Percentiles rank a stretch among this genome's conserved stretches.
These are phyloP conservation scores for Sporothrix pseudoabietina DNA, from an alignment of 2,329 filamentous ascomycete species.

Conservation along the genomic window DNA sequence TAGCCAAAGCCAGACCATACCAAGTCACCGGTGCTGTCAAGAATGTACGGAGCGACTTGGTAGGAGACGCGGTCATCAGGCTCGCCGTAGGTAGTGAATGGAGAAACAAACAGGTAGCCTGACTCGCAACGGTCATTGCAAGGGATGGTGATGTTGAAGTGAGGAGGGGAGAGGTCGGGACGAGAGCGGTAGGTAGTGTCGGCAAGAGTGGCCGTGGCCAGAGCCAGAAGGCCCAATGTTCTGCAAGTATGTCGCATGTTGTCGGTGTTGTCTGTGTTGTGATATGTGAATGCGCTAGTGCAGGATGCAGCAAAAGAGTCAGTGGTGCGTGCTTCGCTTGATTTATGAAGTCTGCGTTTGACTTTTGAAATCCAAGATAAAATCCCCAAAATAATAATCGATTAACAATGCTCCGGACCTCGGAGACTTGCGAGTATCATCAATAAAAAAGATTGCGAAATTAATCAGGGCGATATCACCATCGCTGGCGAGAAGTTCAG, in stretches of 20 bases:
- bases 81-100: conserved; percentile 35
- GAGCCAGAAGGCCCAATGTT: neutral
- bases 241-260: neutral
- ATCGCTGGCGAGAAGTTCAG: neutral
- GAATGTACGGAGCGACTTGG: conserved; percentile 59
- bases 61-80: conserved; percentile 40
- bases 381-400: neutral
- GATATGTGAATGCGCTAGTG: neutral
- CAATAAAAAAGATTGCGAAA: conserved; percentile 5
- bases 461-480: neutral
- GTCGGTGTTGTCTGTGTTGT: neutral
- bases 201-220: neutral
- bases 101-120: conserved; percentile 39
- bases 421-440: conserved; percentile 14
- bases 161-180: conserved; percentile 41
- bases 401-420: neutral
- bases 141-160: conserved; percentile 42
- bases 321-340: neutral
- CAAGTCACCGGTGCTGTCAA: conserved; percentile 56
- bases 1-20: conserved; percentile 60
- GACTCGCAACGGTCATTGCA: conserved; percentile 45
- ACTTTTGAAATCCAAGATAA: neutral
- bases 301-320: neutral
- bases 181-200: conserved; percentile 31
- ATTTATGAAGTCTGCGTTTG: neutral